phyloP scores from a whole-genome alignment of 345 rosid species.

The Carallia pectinifolia region DNA sequence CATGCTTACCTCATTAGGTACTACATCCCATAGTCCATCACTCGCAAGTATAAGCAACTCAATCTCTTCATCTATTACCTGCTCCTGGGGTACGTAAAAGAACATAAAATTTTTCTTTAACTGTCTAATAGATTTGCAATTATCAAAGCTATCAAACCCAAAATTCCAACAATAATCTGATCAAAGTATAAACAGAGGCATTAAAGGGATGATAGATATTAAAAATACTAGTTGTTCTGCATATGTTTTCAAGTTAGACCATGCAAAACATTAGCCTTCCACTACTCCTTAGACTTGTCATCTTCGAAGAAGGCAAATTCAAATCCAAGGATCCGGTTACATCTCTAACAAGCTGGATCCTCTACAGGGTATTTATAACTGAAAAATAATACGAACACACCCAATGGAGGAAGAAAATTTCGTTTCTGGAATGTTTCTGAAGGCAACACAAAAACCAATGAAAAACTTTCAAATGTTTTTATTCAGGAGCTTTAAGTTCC shows the following conservation, averaged over 20 bases:
- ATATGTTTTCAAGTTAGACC: too few species aligned
- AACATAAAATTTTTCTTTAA: background rate
- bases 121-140: too few species aligned
- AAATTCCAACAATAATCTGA: background rate
- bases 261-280: background rate
- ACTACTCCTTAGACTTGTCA: background rate
- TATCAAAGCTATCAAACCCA: background rate
- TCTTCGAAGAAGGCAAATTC: background rate
- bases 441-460: too few species aligned
- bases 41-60: conserved; percentile 93
- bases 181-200: background rate
- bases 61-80: conserved; percentile 62
- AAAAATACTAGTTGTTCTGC: too few species aligned
- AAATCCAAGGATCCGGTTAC: background rate
- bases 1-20: conserved; percentile 72
- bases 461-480: too few species aligned
- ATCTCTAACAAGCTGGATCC: too few species aligned
- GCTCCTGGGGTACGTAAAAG: conserved; percentile 47
- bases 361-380: background rate
- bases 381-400: background rate
- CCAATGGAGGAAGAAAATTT: background rate
- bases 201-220: background rate
- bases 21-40: conserved; percentile 98
- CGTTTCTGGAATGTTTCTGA: background rate
- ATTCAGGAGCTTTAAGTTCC: too few species aligned